Percentiles rank a stretch among this genome's conserved stretches.
Conservation (phyloP, 2,329 filamentous ascomycete species). For the Cercospora janseana region DNA sequence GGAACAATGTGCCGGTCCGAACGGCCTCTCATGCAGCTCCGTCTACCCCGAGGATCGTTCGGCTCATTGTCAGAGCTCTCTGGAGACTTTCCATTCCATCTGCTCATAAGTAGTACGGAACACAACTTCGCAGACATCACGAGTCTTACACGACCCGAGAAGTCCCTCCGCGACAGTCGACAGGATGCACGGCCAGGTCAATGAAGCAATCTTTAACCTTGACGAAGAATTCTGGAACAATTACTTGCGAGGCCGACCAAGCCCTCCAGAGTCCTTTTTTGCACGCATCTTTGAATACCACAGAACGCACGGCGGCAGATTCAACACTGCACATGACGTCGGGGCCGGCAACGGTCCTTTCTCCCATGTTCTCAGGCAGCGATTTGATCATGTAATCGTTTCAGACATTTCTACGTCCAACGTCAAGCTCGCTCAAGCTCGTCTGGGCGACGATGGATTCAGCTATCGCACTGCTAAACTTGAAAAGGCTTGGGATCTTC, state of each 20-base stretch:
- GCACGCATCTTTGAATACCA: conserved; percentile 33
- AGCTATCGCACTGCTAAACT: conserved; percentile 1
- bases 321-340: conserved; percentile 27
- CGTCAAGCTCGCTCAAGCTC: neutral
- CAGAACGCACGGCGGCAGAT: conserved; percentile 19
- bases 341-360: conserved; percentile 24
- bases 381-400: neutral
- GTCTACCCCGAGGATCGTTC: neutral
- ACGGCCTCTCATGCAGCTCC: no score
- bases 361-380: neutral
- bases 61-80: no score
- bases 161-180: neutral
- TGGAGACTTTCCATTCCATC: no score
- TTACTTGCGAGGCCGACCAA: conserved; percentile 30
- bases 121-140: neutral
- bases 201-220: conserved; percentile 16
- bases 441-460: neutral
- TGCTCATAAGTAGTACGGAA: neutral
- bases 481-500: neutral
- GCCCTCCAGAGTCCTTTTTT: conserved; percentile 26
- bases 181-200: neutral
- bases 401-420: neutral
- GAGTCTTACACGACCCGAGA: no score
- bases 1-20: neutral
- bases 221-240: conserved; percentile 29